phyloP scores from a whole-genome alignment of 106 monocot species.

The Dendrobium chrysotoxum region DNA sequence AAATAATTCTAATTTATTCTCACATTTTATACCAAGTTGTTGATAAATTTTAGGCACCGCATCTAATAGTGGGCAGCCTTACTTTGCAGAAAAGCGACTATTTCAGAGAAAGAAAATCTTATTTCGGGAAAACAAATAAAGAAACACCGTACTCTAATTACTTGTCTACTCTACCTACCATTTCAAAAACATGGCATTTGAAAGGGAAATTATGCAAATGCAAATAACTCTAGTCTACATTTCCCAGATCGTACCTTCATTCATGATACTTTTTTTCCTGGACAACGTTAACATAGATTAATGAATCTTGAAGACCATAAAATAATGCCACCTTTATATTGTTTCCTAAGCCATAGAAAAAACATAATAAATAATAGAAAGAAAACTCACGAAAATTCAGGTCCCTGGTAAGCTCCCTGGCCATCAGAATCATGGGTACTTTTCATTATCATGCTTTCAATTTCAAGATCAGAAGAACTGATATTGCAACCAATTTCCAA shows the following conservation, averaged over 20 bases:
- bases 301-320: not conserved
- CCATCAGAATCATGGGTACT: slow-evolving; percentile 28
- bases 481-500: slow-evolving; percentile 70
- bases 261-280: too few species aligned
- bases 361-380: not conserved
- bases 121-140: not conserved
- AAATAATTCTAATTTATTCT: not conserved
- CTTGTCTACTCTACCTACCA: not conserved
- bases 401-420: slow-evolving; percentile 60
- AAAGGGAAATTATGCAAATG: not conserved
- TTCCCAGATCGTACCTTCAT: too few species aligned
- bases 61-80: not conserved
- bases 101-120: not conserved
- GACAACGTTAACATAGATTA: not conserved
- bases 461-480: slow-evolving; percentile 40
- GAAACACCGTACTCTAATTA: not conserved
- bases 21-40: not conserved
- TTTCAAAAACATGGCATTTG: not conserved
- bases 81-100: not conserved
- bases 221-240: not conserved
- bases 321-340: not conserved
- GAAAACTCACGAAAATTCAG: slow-evolving; percentile 48
- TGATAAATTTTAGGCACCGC: not conserved
- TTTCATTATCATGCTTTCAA: slow-evolving; percentile 55
- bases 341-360: not conserved